These are phyloP conservation scores for Vitis cinerea DNA, from an alignment of 164 flowering plant genomes.

Conservation along the genomic window DNA sequence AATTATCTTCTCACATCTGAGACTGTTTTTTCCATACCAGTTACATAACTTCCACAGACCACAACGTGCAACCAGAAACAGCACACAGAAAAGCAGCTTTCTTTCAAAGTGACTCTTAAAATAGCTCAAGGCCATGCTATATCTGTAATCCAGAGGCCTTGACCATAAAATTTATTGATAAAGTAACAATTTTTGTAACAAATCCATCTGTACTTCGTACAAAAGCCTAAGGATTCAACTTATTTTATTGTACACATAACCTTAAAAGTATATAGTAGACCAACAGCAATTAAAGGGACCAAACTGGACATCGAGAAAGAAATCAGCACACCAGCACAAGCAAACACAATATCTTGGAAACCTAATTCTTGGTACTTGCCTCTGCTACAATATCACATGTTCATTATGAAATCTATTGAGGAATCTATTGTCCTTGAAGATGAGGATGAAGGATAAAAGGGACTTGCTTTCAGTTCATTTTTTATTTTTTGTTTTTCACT, in stretches of 20 bases:
- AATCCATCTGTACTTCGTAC: constrained; percentile 19
- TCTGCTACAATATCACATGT: constrained; percentile 25
- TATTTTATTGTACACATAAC: constrained; percentile 6
- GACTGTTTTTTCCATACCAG: neutral
- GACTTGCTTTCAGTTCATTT: constrained; percentile 17
- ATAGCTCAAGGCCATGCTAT: constrained; percentile 8
- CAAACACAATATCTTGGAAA: constrained; percentile 18
- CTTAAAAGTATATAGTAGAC: constrained; percentile 13
- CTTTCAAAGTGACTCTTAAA: constrained; percentile 11
- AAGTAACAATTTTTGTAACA: constrained; percentile 8
- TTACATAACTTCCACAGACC: constrained; percentile 1
- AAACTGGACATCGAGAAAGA: constrained; percentile 1
- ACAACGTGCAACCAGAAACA: neutral
- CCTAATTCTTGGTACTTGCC: constrained; percentile 23
- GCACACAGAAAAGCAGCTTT: constrained; percentile 13
- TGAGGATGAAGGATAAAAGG: constrained; percentile 22
- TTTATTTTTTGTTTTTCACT: constrained; percentile 13
- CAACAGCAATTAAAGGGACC: constrained; percentile 7
- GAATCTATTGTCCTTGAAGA: constrained; percentile 20
- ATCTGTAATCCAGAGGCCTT: constrained; percentile 3
- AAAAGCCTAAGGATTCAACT: constrained; percentile 6
- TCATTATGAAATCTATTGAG: constrained; percentile 13
- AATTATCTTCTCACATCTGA: neutral
- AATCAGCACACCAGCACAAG: constrained; percentile 11
- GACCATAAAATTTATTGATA: constrained; percentile 9